Conservation (phyloP, 2,329 filamentous ascomycete genomes). For the Ceratocystis cubensis region DNA sequence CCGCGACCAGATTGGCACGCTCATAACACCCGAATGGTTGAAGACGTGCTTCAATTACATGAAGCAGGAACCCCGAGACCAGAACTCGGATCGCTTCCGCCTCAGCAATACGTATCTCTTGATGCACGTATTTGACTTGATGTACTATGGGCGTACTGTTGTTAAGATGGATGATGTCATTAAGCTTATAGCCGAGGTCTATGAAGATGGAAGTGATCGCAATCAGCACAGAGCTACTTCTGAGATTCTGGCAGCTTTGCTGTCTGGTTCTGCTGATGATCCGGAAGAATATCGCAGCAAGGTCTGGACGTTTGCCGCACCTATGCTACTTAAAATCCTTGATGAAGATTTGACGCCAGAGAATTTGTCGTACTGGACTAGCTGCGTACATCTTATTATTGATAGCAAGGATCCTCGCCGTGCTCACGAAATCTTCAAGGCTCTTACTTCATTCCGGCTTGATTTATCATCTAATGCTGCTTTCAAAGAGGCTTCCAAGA, state of each 20-base stretch:
- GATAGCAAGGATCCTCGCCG: slow-evolving; percentile 83
- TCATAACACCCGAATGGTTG: slow-evolving; percentile 77
- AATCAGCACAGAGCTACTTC: slow-evolving; percentile 93
- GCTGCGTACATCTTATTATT: slow-evolving; percentile 78
- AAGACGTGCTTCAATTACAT: slow-evolving; percentile 79
- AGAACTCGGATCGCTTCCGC: slow-evolving; percentile 70
- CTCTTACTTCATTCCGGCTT: slow-evolving; percentile 70
- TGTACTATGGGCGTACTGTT: slow-evolving; percentile 64
- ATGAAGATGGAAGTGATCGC: slow-evolving; percentile 88
- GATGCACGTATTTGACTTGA: slow-evolving; percentile 79
- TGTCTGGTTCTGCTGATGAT: slow-evolving; percentile 70
- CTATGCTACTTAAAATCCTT: slow-evolving; percentile 74
- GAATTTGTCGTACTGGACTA: slow-evolving; percentile 89
- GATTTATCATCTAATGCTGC: slow-evolving; percentile 94
- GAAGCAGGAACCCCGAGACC: slow-evolving; percentile 88
- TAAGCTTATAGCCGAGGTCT: slow-evolving; percentile 62
- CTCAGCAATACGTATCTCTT: slow-evolving; percentile 79
- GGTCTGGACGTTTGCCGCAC: slow-evolving; percentile 83
- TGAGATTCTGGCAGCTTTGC: slow-evolving; percentile 78
- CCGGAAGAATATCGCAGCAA: slow-evolving; percentile 58
- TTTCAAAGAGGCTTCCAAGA: slow-evolving; percentile 97
- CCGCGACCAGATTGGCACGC: slow-evolving; percentile 64
- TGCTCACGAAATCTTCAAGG: slow-evolving; percentile 72
- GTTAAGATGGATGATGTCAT: slow-evolving; percentile 81
- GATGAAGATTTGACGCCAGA: slow-evolving; percentile 89